Evolutionary conservation across 164 flowering plant genomes (phyloP).

Genomic region (Vitis cinerea): DNA sequence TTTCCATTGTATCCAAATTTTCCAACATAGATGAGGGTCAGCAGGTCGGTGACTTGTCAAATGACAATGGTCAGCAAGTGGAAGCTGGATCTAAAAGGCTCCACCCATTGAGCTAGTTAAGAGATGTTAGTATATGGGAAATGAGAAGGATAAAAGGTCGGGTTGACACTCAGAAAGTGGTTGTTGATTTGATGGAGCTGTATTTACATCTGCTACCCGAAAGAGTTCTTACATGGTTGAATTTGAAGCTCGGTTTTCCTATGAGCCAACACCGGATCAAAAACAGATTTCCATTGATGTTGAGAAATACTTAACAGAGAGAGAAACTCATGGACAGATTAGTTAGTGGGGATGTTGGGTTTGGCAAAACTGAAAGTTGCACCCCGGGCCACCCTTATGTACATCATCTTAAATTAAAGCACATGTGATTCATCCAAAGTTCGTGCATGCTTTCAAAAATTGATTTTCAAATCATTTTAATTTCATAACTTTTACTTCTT

Average conservation of each 20-base stretch:
- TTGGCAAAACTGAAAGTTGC: constrained; percentile 99
- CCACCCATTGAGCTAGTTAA: constrained; percentile 74
- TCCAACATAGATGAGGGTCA: no score
- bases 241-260: constrained; percentile 76
- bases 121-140: constrained; percentile 86
- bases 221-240: constrained; percentile 51
- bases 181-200: constrained; percentile 94
- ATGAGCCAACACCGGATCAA: constrained; percentile 92
- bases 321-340: constrained; percentile 98
- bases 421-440: no score
- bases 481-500: no score
- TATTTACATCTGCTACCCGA: constrained; percentile 74
- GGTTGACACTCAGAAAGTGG: constrained; percentile 94
- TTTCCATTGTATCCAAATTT: no score
- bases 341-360: constrained; percentile 98
- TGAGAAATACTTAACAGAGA: constrained; percentile 82
- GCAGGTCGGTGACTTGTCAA: no score
- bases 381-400: constrained; percentile 51
- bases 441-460: no score
- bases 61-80: no score
- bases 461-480: no score
- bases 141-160: constrained; percentile 85
- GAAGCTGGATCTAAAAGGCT: constrained; percentile 62
- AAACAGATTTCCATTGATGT: constrained; percentile 94
- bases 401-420: no score